phyloP scores from a whole-genome alignment of 2,329 filamentous ascomycete species.

The Penicillium fuscoglaucum region DNA sequence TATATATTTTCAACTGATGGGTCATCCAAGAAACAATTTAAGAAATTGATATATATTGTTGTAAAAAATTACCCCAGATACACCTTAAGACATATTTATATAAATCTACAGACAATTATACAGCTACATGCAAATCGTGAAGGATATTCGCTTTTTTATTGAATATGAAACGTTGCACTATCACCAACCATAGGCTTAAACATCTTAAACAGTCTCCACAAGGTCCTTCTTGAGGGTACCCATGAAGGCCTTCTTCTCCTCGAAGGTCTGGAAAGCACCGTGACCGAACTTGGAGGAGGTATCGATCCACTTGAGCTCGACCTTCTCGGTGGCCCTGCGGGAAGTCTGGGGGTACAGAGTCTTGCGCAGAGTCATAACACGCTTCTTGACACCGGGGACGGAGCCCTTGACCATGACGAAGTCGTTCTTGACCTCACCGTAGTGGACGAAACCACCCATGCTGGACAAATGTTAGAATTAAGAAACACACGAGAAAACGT shows the following conservation, averaged over 20 bases:
- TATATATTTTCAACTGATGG: neutral
- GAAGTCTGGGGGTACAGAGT: conserved; percentile 98
- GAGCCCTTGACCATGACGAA: conserved; percentile 97
- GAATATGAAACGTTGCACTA: conserved; percentile 41
- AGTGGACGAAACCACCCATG: conserved; percentile 98
- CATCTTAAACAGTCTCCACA: conserved; percentile 55
- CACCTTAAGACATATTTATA: neutral
- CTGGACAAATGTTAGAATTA: conserved; percentile 54
- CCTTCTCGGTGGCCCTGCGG: conserved; percentile 95
- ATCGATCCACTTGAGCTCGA: conserved; percentile 99
- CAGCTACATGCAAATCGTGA: conserved; percentile 22
- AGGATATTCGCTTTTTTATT: conserved; percentile 45
- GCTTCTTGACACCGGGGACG: conserved; percentile 98
- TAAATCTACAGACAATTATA: neutral
- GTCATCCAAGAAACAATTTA: neutral
- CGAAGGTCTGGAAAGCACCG: conserved; percentile 97
- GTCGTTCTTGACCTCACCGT: conserved; percentile 99
- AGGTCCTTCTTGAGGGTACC: conserved; percentile 99
- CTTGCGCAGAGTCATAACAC: conserved; percentile 97
- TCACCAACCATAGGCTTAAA: conserved; percentile 40
- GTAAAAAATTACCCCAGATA: neutral
- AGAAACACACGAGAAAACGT: neutral
- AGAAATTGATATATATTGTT: neutral
- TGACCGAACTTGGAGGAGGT: conserved; percentile 99
- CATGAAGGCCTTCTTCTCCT: conserved; percentile 97